phyloP scores from a whole-genome alignment of 495 filamentous ascomycete species.

The Penicillium canescens region DNA sequence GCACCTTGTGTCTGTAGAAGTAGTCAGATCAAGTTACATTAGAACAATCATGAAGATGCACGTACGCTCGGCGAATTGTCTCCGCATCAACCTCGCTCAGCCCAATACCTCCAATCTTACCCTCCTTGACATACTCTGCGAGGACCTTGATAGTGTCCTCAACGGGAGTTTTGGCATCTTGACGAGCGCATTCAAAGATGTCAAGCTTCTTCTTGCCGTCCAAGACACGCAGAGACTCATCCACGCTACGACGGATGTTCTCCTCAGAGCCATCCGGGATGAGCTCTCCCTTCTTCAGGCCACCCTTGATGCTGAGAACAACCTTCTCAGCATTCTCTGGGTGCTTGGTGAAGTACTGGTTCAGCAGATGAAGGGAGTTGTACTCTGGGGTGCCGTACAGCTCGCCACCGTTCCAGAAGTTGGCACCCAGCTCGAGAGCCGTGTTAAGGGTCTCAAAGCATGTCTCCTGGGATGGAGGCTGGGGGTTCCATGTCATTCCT shows the following conservation, averaged over 20 bases:
- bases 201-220: conserved; percentile 79
- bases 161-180: conserved; percentile 63
- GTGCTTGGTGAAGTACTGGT: conserved; percentile 60
- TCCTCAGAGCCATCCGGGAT: conserved; percentile 59
- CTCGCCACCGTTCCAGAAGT: conserved; percentile 81
- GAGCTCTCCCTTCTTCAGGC: conserved; percentile 32
- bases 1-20: conserved; percentile 51
- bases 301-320: conserved; percentile 62
- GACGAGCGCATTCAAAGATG: conserved; percentile 75
- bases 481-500: conserved; percentile 75
- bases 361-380: conserved; percentile 62
- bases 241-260: conserved; percentile 64
- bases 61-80: conserved; percentile 70
- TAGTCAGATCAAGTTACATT: conserved; percentile 12
- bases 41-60: conserved; percentile 3
- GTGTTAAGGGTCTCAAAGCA: conserved; percentile 69
- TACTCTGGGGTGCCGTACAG: conserved; percentile 72
- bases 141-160: conserved; percentile 58
- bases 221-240: conserved; percentile 57
- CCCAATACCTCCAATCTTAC: conserved; percentile 76
- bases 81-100: conserved; percentile 71
- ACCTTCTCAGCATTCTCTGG: conserved; percentile 62
- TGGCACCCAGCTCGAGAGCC: conserved; percentile 63
- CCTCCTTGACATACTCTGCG: conserved; percentile 67
- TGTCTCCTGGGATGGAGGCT: conserved; percentile 57